Percentiles rank a stretch among this genome's conserved stretches.
These are phyloP conservation scores for Ceratobasidium sp. DNA, from an alignment of 1,284 basidiomycete species.

Conservation along the genomic window DNA sequence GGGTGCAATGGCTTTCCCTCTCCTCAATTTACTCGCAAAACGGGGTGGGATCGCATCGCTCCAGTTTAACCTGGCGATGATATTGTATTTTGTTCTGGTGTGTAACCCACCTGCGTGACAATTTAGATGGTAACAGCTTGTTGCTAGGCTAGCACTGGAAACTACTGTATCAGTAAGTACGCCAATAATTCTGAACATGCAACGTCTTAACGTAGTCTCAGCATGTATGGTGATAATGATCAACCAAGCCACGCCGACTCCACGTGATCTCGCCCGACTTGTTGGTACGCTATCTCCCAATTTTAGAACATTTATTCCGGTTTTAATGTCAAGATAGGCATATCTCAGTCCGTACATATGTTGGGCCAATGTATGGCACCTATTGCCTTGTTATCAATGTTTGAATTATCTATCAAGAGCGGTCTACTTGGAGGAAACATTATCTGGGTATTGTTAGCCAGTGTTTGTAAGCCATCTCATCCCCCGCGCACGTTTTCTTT, in stretches of 20 bases:
- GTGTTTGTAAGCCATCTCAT: slow-evolving; percentile 1
- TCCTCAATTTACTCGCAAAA: slow-evolving; percentile 13
- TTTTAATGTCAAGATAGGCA: neutral
- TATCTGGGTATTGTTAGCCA: slow-evolving; percentile 19
- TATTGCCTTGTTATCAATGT: slow-evolving; percentile 11
- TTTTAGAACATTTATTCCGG: neutral
- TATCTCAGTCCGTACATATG: slow-evolving; percentile 21
- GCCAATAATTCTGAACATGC: neutral
- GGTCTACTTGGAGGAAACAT: slow-evolving; percentile 6
- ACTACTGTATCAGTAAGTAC: slow-evolving; percentile 23
- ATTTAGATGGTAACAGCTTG: too few relatives aligned
- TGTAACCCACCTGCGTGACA: neutral
- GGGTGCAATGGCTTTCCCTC: slow-evolving; percentile 2
- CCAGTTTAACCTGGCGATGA: slow-evolving; percentile 1
- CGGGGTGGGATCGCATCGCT: neutral
- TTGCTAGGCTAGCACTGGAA: slow-evolving; percentile 1
- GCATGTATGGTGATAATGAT: slow-evolving; percentile 38
- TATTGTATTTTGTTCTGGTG: slow-evolving; percentile 1
- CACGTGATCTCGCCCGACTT: slow-evolving; percentile 14
- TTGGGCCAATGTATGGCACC: slow-evolving; percentile 32
- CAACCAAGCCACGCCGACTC: slow-evolving; percentile 30
- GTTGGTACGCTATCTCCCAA: slow-evolving; percentile 8
- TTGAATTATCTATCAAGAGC: slow-evolving; percentile 37
- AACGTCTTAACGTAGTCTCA: neutral
- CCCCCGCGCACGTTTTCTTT: neutral